Evolutionary conservation across 208 protist genomes (phyloP).

Genomic region (Acanthamoeba divionensis): DNA sequence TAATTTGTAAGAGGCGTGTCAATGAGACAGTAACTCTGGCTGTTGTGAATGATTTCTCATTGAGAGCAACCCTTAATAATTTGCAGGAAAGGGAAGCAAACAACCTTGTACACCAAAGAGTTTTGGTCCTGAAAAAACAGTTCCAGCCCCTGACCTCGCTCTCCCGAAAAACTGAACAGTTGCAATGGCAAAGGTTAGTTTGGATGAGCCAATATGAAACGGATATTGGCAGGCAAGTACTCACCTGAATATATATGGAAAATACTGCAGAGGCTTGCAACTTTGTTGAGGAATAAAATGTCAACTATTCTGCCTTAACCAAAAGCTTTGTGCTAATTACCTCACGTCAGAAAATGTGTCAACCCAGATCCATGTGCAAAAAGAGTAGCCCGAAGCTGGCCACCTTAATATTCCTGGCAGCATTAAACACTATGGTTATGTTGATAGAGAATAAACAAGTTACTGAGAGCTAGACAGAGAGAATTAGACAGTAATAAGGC

Average conservation of each 20-base stretch:
- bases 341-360: background rate
- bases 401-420: background rate
- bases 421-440: background rate
- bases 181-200: no score
- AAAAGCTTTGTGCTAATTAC: no score
- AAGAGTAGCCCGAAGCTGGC: slow-evolving; percentile 17
- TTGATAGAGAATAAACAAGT: background rate
- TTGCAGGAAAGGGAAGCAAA: no score
- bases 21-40: no score
- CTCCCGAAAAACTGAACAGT: slow-evolving; percentile 1
- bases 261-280: slow-evolving; percentile 36
- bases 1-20: no score
- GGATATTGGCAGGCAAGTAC: no score
- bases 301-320: no score
- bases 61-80: no score
- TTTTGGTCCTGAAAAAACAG: background rate
- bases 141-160: slow-evolving; percentile 22
- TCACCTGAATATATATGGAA: slow-evolving; percentile 24
- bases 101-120: slow-evolving; percentile 31
- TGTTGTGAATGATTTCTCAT: no score
- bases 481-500: background rate
- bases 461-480: background rate
- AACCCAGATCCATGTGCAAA: slow-evolving; percentile 11
- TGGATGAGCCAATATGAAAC: no score
- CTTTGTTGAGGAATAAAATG: no score